These are phyloP conservation scores for Podosphaera xanthii DNA, from an alignment of 2,329 filamentous ascomycete genomes.

Conservation along the genomic window DNA sequence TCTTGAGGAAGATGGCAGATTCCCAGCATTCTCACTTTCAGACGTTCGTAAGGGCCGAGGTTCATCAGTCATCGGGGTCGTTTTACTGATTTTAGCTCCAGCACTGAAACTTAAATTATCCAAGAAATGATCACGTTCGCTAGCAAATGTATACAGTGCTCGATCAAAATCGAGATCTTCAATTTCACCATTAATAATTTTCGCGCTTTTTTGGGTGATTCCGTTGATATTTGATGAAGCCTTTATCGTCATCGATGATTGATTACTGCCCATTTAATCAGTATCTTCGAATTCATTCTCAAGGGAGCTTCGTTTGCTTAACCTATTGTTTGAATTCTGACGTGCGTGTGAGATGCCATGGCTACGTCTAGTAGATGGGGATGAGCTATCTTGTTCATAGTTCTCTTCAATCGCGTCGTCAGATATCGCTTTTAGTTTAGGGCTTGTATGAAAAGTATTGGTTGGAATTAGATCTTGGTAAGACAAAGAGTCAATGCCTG, in stretches of 20 bases:
- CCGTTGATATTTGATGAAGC: conserved; percentile 17
- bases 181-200: conserved; percentile 14
- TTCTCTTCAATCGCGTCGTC: conserved; percentile 34
- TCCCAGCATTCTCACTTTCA: conserved; percentile 33
- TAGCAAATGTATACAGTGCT: conserved; percentile 80
- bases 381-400: conserved; percentile 25
- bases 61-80: conserved; percentile 47
- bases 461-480: conserved; percentile 31
- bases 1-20: conserved; percentile 15
- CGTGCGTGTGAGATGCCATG: conserved; percentile 31
- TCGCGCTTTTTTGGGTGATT: conserved; percentile 1
- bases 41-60: background rate
- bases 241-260: conserved; percentile 42
- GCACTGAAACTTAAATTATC: conserved; percentile 80
- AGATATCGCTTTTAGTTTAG: conserved; percentile 14
- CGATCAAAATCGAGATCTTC: conserved; percentile 80
- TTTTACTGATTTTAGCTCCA: conserved; percentile 42
- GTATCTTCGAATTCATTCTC: conserved; percentile 27
- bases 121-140: conserved; percentile 81
- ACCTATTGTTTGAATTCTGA: conserved; percentile 33
- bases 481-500: conserved; percentile 42
- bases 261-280: conserved; percentile 29
- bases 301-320: conserved; percentile 29
- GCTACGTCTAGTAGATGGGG: conserved; percentile 6
- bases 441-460: conserved; percentile 7